Evolutionary conservation across 164 flowering plant genomes (phyloP), one percentile per base, ranked within the genome.

Genomic region (Vitis vinifera): DNA sequence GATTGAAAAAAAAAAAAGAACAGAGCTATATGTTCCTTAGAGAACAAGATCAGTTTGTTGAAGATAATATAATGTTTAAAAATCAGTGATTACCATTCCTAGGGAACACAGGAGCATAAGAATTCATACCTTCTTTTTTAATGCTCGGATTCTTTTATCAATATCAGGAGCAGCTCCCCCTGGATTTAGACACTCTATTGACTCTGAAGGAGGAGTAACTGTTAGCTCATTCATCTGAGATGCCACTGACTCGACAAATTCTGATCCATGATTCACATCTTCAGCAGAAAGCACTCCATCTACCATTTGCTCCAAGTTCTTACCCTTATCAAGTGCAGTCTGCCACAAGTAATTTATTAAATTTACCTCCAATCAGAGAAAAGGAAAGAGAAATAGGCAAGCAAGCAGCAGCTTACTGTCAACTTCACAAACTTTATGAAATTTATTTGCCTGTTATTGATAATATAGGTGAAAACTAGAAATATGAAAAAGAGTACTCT

Each of bases 101-200:
- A 49, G 9, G 44, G 29, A 15, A 51, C 9, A 2, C 12, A 15
- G n/a, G 27, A 17, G 48, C 58, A 11, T 61, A 31, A 64, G 6
- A 30, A 14, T 44, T 55, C 13, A 15, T 80, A 88, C 99, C 95
- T 94, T 94, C 86, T 94, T 94, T 76, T 86, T 91, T 1, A 92
- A 79, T 16, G 99, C 91, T 60, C 99, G 80, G 59, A 94, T 92
- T 78, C 71, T 88, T 83, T 87, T 94, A 66, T 92, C 93, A 67
- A 91, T 80, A 77, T 89, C 95, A 65, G 76, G 85, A 74, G 59
- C 74, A 29, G 83, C 72, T 53, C 63, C 77, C 23, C 51, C 82
- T 1, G 84, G 50, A 82, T 76, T 80, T 19, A 76, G 64, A 67
- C 74, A 74, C 68, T 85, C 91, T 3, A 57, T 59, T 66, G 80